phyloP scores from a whole-genome alignment of 2,329 filamentous ascomycete species.

The Epichloe glyceriae region DNA sequence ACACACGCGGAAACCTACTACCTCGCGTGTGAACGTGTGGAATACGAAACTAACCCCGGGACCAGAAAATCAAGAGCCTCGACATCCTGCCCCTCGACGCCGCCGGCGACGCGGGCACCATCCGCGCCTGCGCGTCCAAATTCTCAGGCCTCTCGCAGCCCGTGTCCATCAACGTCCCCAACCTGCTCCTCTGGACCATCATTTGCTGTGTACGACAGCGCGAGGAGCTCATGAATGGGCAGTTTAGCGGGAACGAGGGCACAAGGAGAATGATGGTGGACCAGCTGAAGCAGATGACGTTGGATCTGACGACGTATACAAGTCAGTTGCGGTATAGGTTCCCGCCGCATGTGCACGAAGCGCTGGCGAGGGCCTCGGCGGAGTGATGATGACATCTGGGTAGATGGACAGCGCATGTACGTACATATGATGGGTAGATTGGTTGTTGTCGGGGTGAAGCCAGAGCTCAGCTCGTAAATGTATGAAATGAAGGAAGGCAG shows the following conservation, averaged over 20 bases:
- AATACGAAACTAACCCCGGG: not conserved
- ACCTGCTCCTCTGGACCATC: conserved; percentile 88
- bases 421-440: too few relatives aligned
- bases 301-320: conserved; percentile 88
- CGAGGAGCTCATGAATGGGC: conserved; percentile 53
- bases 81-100: conserved; percentile 71
- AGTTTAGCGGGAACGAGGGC: conserved; percentile 62
- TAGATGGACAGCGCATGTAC: too few relatives aligned
- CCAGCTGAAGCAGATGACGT: conserved; percentile 64
- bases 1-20: not conserved
- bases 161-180: conserved; percentile 79
- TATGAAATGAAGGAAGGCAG: too few relatives aligned
- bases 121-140: conserved; percentile 67
- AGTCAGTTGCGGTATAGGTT: conserved; percentile 86
- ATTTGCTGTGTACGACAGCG: conserved; percentile 71
- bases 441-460: too few relatives aligned
- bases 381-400: conserved; percentile 30
- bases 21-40: not conserved
- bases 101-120: conserved; percentile 59
- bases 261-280: conserved; percentile 52
- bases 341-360: conserved; percentile 77
- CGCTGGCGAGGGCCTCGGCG: conserved; percentile 66
- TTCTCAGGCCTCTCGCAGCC: conserved; percentile 69
- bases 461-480: too few relatives aligned
- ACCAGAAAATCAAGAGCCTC: conserved; percentile 57